Evolutionary conservation across 2,329 filamentous ascomycete genomes (phyloP), one percentile per base, ranked within the genome.

Genomic region (Fusarium albidum): DNA sequence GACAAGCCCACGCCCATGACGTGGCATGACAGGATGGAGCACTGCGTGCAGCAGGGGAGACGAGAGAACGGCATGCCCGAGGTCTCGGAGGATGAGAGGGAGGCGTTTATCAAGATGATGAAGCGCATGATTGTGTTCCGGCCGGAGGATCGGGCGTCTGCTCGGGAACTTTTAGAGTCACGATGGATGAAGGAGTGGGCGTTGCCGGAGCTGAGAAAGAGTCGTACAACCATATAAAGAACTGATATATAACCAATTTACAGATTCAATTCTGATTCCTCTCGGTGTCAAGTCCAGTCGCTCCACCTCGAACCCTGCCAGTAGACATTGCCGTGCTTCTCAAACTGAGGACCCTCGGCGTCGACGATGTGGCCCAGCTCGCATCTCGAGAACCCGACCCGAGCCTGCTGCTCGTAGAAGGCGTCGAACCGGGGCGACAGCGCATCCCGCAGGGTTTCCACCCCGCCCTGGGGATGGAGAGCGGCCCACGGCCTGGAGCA

Each of bases 401-500:
- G 75, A 3, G 71, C 69, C 67, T 80, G 78, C 33, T 73, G 64
- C n/a, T 64, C 67, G 58, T 86, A 87, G 53, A 85, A 85, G 0
- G 45, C 54, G 62, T 86, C 81, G 39, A 77, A 85, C 0, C 65
- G 65, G 0, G 69, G 40, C 3, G 70, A 60, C 43, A 86, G 69
- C 0, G 84, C 83, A 28, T 84, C 81, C 0, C 61, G 64, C 6
- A 87, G 69, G 14, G 67, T 81, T 29, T 67, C 68, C 2, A 86
- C 83, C 43, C 79, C 69, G 1, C 81, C 81, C 4, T 69, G 69
- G 1, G 83, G 82, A 59, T 86, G 83, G 10, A 87, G 72, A 2
- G 77, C 75, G 6, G 69, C 65, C 84, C 84, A 88, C 0, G 85
- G 84, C 27, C 76, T 69, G 5, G 77, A 70, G 64, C 84, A 87